A percentile compares a stretch with the other conserved stretches of the same genome.
Evolutionary conservation across 805 yeast species (phyloP).

Genomic region (Starmerella riodocensis): DNA sequence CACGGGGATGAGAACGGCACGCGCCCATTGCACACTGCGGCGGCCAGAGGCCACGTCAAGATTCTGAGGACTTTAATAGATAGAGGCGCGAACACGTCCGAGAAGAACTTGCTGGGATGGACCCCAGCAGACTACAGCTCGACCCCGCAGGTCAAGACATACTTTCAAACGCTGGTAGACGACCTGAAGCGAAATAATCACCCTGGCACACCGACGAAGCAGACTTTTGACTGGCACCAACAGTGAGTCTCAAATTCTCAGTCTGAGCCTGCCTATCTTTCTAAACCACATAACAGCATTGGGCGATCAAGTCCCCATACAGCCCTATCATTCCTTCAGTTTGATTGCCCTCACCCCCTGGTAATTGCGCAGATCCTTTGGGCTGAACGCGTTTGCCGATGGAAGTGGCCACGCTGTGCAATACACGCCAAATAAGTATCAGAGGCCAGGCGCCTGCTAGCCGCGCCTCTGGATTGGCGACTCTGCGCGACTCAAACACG

Average conservation of each 20-base stretch:
- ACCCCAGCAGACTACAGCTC: constrained; percentile 47
- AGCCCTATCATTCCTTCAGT: too few species aligned
- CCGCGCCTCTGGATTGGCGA: too few species aligned
- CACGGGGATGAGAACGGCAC: constrained; percentile 61
- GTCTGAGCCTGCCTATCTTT: too few species aligned
- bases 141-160: constrained; percentile 38
- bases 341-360: too few species aligned
- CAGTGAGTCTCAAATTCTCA: background rate
- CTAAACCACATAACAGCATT: too few species aligned
- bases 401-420: too few species aligned
- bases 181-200: constrained; percentile 14
- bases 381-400: too few species aligned
- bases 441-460: too few species aligned
- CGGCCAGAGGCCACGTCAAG: constrained; percentile 50
- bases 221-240: constrained; percentile 12
- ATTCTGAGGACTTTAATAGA: constrained; percentile 42
- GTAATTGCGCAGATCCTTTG: too few species aligned
- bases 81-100: constrained; percentile 37
- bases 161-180: constrained; percentile 26
- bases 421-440: too few species aligned
- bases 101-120: constrained; percentile 49
- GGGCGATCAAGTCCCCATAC: too few species aligned
- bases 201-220: constrained; percentile 13
- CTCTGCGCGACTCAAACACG: too few species aligned
- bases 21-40: constrained; percentile 73